A percentile compares a stretch with the other conserved stretches of the same genome.
Evolutionary conservation across 1,284 basidiomycete species (phyloP).

Genomic region (Farysia itapuensis): DNA sequence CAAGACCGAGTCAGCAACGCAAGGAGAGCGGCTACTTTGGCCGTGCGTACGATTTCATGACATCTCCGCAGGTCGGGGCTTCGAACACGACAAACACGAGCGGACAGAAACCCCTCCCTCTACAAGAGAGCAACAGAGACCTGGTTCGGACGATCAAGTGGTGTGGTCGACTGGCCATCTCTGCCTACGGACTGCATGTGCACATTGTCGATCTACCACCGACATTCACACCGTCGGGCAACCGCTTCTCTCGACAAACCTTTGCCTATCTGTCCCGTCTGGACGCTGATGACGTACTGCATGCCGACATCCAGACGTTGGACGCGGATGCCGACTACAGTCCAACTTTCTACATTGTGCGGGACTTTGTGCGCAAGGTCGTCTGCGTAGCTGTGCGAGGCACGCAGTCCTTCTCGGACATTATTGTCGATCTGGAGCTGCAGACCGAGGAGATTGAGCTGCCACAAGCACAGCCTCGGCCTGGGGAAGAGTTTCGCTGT

Average conservation of each 20-base stretch:
- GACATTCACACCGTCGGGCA: slow-evolving; percentile 55
- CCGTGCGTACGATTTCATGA: slow-evolving; percentile 32
- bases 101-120: slow-evolving; percentile 5
- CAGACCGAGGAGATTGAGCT: slow-evolving; percentile 50
- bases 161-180: slow-evolving; percentile 57
- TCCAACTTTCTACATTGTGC: slow-evolving; percentile 57
- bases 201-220: slow-evolving; percentile 52
- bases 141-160: slow-evolving; percentile 55
- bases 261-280: slow-evolving; percentile 56
- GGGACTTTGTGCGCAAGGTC: slow-evolving; percentile 51
- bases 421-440: slow-evolving; percentile 58
- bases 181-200: slow-evolving; percentile 45
- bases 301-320: slow-evolving; percentile 58
- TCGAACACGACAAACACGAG: slow-evolving; percentile 3
- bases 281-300: slow-evolving; percentile 54
- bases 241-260: slow-evolving; percentile 53
- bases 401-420: slow-evolving; percentile 57
- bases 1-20: slow-evolving; percentile 12
- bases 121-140: slow-evolving; percentile 26
- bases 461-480: slow-evolving; percentile 34
- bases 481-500: slow-evolving; percentile 41
- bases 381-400: slow-evolving; percentile 56
- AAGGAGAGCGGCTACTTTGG: slow-evolving; percentile 35
- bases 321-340: slow-evolving; percentile 51
- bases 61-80: slow-evolving; percentile 24